Evolutionary conservation across 768 basidiomycete species (phyloP), one percentile per base, ranked within the genome.

Genomic region (Kwoniella sp.): DNA sequence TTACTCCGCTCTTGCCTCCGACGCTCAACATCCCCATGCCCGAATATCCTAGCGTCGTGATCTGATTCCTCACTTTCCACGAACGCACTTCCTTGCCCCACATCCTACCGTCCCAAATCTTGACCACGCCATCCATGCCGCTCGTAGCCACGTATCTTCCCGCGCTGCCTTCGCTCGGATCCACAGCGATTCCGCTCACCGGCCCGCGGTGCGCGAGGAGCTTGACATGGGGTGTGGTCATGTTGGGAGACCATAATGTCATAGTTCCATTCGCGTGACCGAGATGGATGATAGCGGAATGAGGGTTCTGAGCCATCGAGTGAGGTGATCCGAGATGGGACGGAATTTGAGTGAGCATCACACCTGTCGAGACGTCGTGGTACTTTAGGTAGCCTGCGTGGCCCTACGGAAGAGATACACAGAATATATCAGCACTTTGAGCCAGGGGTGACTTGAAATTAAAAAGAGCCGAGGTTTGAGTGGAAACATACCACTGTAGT

Each of bases 211-310:
- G 96, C 0, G 95, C 90, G 7, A 96, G 86, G 0, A 97, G 86
- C 67, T 91, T 92, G 34, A 98, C 92, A 1, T 92, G 93, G 0
- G 95, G 91, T 65, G 92, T 89, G 0, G 92, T 87, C 2, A 96
- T 85, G 76, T 95, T 96, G 0, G 96, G 96, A 7, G 94, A 95
- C 93, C 94, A 97, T 1, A 98, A 84, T 0, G 93, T 93, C n/a
- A 97, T 90, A 26, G 68, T 74, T 15, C 95, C 95, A 73, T 97
- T 97, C 74, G 91, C 88, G 75, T 98, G 95, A 0, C 96, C 96
- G 11, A 96, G 87, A 67, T 96, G 88, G 60, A 97, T 89, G 67
- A 98, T 92, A 13, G 93, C 96, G 79, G 90, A 94, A 82, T 97
- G 93, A 17, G 84, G 79, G 77, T 96, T 97, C 83, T 97, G 93